Conservation (phyloP, 306 rosid species). For the Ammopiptanthus mongolicus region DNA sequence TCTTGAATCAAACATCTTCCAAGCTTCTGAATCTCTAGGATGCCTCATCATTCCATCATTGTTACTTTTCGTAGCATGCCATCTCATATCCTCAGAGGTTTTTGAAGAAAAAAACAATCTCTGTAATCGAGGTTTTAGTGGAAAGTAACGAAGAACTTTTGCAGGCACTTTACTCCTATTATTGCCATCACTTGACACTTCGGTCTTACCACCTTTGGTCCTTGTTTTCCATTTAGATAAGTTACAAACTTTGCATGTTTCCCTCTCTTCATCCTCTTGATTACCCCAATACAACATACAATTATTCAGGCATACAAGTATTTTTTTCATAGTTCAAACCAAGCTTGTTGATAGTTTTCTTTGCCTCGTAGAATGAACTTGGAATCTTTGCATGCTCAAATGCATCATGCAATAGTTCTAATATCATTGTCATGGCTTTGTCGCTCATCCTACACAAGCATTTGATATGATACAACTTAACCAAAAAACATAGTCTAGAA, state of each 20-base stretch:
- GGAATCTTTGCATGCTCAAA: too few relatives aligned
- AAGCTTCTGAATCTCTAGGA: background rate
- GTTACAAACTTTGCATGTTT: background rate
- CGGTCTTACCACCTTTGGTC: too few relatives aligned
- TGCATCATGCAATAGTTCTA: too few relatives aligned
- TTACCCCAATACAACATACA: background rate
- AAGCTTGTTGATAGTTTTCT: background rate
- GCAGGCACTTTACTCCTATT: background rate
- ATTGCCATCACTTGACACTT: background rate
- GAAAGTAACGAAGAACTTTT: background rate
- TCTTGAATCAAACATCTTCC: background rate
- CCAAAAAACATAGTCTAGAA: too few relatives aligned
- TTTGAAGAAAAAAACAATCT: background rate
- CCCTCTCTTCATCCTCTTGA: background rate
- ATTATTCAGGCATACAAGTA: background rate
- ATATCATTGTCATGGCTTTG: too few relatives aligned
- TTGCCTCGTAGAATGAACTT: too few relatives aligned
- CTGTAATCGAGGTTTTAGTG: background rate
- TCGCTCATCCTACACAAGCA: too few relatives aligned
- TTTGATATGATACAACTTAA: too few relatives aligned
- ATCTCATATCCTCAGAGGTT: background rate
- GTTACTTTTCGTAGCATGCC: background rate
- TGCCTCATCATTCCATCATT: background rate
- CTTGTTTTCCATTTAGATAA: background rate
- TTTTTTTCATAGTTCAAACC: background rate